These are phyloP conservation scores for Diaporthe citri DNA, from an alignment of 2,329 filamentous ascomycete species.

Conservation along the genomic window DNA sequence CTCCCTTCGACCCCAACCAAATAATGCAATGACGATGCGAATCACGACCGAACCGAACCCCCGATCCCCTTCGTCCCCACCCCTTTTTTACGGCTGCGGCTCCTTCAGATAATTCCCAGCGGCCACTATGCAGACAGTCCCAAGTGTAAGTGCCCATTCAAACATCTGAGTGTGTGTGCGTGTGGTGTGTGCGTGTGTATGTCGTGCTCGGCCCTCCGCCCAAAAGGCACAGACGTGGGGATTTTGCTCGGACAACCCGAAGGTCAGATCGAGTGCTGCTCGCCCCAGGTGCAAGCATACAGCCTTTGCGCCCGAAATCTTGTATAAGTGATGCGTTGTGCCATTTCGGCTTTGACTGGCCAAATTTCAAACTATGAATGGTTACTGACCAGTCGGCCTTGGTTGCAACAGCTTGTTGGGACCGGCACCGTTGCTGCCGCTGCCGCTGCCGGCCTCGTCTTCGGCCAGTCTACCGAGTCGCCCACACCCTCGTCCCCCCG, in stretches of 20 bases:
- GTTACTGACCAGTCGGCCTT: slow-evolving; percentile 27
- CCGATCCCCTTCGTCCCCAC: slow-evolving; percentile 48
- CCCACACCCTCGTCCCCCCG: slow-evolving; percentile 46
- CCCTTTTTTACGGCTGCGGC: slow-evolving; percentile 48
- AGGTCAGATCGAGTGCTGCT: background rate
- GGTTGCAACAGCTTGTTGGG: slow-evolving; percentile 65
- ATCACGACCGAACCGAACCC: slow-evolving; percentile 49
- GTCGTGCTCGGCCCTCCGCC: slow-evolving; percentile 12
- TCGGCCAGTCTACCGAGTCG: slow-evolving; percentile 65
- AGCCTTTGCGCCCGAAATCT: slow-evolving; percentile 6
- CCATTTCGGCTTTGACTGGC: background rate
- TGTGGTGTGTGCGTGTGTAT: background rate
- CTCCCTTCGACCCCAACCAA: slow-evolving; percentile 22
- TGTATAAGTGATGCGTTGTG: background rate
- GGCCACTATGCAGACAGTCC: slow-evolving; percentile 55
- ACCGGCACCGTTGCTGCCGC: slow-evolving; percentile 72
- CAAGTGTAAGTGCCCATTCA: slow-evolving; percentile 57
- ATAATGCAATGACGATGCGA: slow-evolving; percentile 56
- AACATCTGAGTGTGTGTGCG: background rate
- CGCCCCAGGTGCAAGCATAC: slow-evolving; percentile 1
- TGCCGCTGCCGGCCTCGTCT: slow-evolving; percentile 69
- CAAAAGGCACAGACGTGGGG: slow-evolving; percentile 25
- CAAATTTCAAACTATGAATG: background rate
- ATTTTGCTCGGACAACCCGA: slow-evolving; percentile 16
- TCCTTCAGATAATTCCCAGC: slow-evolving; percentile 48